phyloP scores from a whole-genome alignment of 2,329 filamentous ascomycete genomes.

The Claviceps cyperi region DNA sequence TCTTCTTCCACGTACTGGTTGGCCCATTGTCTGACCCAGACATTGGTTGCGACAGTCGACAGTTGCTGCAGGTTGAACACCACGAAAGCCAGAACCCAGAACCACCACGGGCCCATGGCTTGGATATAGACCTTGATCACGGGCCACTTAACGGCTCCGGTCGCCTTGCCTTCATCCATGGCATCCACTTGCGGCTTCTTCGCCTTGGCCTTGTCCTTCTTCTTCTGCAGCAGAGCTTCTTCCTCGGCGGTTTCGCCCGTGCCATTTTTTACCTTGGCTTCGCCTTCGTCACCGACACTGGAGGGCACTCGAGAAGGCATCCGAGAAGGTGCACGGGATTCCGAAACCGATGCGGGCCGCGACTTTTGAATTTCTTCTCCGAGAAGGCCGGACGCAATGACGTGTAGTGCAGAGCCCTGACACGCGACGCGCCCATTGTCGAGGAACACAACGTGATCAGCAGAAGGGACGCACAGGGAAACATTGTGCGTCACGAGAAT shows the following conservation, averaged over 20 bases:
- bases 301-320: conserved; percentile 67
- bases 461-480: conserved; percentile 67
- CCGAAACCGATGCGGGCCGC: conserved; percentile 49
- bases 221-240: conserved; percentile 32
- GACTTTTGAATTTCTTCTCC: conserved; percentile 73
- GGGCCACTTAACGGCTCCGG: conserved; percentile 73
- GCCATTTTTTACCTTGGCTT: conserved; percentile 38
- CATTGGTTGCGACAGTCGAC: conserved; percentile 71
- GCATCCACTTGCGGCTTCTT: conserved; percentile 34
- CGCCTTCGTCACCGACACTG: conserved; percentile 48
- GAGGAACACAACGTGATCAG: conserved; percentile 69
- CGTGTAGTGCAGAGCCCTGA: conserved; percentile 63
- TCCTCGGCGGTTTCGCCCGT: conserved; percentile 31
- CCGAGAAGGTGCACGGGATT: conserved; percentile 63
- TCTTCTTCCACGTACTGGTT: conserved; percentile 57
- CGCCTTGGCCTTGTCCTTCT: conserved; percentile 20
- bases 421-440: conserved; percentile 70
- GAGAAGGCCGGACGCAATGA: conserved; percentile 77
- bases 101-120: conserved; percentile 95
- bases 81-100: conserved; percentile 64
- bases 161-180: conserved; percentile 64
- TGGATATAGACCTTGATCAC: conserved; percentile 75
- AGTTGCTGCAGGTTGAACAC: conserved; percentile 76
- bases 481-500: conserved; percentile 94
- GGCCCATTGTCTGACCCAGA: conserved; percentile 93